Evolutionary conservation across 257 asterid genomes (phyloP), one percentile per base, ranked within the genome.

Genomic region (Mentha longifolia): DNA sequence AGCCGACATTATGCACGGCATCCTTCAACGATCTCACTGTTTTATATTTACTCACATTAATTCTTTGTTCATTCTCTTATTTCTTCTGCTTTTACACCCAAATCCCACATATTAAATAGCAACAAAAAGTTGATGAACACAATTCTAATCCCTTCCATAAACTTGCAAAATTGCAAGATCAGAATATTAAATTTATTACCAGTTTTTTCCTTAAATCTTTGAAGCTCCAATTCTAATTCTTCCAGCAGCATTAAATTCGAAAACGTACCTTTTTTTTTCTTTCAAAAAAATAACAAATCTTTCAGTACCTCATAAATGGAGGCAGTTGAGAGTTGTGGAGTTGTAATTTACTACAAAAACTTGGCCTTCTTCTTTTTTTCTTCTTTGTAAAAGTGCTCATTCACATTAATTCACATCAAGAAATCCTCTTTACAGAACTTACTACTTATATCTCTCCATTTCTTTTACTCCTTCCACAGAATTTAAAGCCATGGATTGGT

Each of bases 401-500:
- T 79, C 77, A 79, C 81, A 77, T 72, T 68, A 65, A 45, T 80
- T 65, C 78, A 67, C 80, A 74, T 65, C 61, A 9, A 20, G 22
- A 68, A n/a, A 15, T 42, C 43, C 71, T 46, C 79, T 70, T 76
- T 70, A 66, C 72, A 67, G 46, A 7, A 61, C 51, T 60, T 33
- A 13, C 76, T 69, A 69, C 76, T 75, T 77, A 73, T 42, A 42
- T 42, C 9, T 46, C 19, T 63, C 33, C 19, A 12, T 20, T 22
- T 22, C 35, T 59, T 12, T 41, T 12, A 51, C 67, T 46, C 58
- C 68, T 41, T 51, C 68, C 60, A 47, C 35, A 42, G 12, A 42
- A 55, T 62, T 28, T 1, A 28, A 35, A 58, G 13, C 39, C 79
- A 93, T 93, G 97, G 89, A 82, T 79, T 81, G 79, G 88, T 76